Percentiles rank a stretch among this genome's conserved stretches.
Conservation (phyloP, 805 yeast genomes). For the Teunomyces cretensis region DNA sequence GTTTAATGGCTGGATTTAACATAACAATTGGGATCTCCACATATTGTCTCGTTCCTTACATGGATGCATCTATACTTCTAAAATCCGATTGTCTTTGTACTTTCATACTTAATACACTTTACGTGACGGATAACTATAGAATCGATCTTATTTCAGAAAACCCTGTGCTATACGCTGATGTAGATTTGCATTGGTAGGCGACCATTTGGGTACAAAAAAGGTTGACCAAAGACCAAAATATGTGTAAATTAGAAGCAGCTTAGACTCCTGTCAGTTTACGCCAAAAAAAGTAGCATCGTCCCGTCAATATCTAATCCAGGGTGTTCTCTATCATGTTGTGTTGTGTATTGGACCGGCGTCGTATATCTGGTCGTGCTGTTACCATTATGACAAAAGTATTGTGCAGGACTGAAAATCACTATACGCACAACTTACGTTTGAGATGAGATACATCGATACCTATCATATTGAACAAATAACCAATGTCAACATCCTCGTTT, state of each 20-base stretch:
- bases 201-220: not conserved
- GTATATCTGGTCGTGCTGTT: not conserved
- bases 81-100: not conserved
- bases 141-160: not conserved
- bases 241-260: no score
- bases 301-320: no score
- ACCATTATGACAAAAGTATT: not conserved
- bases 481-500: constrained; percentile 49
- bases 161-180: not conserved
- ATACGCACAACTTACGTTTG: not conserved
- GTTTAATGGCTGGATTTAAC: constrained; percentile 47
- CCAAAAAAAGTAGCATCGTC: no score
- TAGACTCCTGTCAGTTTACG: no score
- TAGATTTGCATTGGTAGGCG: not conserved
- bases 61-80: not conserved
- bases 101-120: not conserved
- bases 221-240: no score
- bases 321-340: no score
- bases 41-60: not conserved
- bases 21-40: not conserved
- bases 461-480: not conserved
- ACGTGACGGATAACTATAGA: not conserved
- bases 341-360: no score
- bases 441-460: constrained; percentile 1
- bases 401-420: constrained; percentile 1